Conservation (phyloP, 768 basidiomycete genomes). For the Tulasnella sp. region DNA sequence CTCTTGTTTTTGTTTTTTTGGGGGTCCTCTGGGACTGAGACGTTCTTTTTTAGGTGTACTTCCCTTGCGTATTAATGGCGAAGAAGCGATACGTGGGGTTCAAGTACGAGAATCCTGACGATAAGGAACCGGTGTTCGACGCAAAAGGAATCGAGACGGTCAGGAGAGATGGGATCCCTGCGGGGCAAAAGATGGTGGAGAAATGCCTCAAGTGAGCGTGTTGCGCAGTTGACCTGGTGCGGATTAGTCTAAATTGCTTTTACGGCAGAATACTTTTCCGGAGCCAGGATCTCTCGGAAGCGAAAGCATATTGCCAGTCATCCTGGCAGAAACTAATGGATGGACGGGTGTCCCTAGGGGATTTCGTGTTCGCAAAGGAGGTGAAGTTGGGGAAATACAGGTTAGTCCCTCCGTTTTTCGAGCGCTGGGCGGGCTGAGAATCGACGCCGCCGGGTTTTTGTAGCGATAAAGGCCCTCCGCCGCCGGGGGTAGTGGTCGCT, state of each 20-base stretch:
- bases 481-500: slow-evolving; percentile 88
- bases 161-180: slow-evolving; percentile 83
- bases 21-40: background rate
- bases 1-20: background rate
- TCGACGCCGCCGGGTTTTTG: background rate
- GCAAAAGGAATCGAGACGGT: slow-evolving; percentile 99
- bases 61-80: slow-evolving; percentile 90
- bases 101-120: slow-evolving; percentile 84
- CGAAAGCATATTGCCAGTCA: slow-evolving; percentile 81
- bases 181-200: slow-evolving; percentile 91
- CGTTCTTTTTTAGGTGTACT: slow-evolving; percentile 63
- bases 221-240: background rate
- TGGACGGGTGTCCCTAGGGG: slow-evolving; percentile 76
- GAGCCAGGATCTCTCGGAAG: slow-evolving; percentile 78
- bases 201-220: slow-evolving; percentile 70
- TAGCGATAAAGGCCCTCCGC: slow-evolving; percentile 54
- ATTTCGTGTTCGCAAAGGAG: slow-evolving; percentile 93
- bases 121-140: slow-evolving; percentile 75
- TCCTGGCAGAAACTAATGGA: slow-evolving; percentile 84
- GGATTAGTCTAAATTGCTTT: background rate
- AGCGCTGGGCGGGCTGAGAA: background rate
- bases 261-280: slow-evolving; percentile 75
- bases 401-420: slow-evolving; percentile 42
- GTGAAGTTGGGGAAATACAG: slow-evolving; percentile 92
- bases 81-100: slow-evolving; percentile 99